Conservation (phyloP, 129 eudicot species). For the Centella asiatica region DNA sequence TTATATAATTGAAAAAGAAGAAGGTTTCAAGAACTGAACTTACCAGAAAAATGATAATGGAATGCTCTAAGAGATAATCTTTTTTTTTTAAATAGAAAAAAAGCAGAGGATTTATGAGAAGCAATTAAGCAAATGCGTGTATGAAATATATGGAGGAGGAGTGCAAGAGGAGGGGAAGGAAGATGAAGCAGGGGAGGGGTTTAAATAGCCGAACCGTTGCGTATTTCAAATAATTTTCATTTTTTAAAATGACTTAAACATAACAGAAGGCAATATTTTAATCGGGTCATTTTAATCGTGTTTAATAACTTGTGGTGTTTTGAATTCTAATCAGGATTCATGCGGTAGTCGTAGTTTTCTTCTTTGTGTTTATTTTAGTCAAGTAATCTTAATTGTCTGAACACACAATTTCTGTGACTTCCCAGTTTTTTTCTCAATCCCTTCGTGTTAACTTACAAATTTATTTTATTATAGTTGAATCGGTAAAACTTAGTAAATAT, state of each 20-base stretch:
- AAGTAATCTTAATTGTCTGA: no score
- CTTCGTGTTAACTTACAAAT: no score
- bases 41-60: constrained; percentile 13
- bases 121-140: background rate
- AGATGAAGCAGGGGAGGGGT: constrained; percentile 25
- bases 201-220: constrained; percentile 52
- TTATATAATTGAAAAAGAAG: background rate
- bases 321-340: background rate
- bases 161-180: constrained; percentile 19
- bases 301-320: background rate
- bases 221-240: background rate
- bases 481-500: no score
- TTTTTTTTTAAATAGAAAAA: background rate
- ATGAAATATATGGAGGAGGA: background rate
- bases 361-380: no score
- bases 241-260: background rate
- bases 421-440: no score
- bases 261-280: no score
- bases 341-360: background rate
- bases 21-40: constrained; percentile 10
- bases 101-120: constrained; percentile 11
- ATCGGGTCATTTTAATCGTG: background rate
- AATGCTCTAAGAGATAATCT: constrained; percentile 2
- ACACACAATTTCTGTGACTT: no score
- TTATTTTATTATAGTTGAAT: no score